phyloP scores from a whole-genome alignment of 345 rosid species.

The Hevea brasiliensis region DNA sequence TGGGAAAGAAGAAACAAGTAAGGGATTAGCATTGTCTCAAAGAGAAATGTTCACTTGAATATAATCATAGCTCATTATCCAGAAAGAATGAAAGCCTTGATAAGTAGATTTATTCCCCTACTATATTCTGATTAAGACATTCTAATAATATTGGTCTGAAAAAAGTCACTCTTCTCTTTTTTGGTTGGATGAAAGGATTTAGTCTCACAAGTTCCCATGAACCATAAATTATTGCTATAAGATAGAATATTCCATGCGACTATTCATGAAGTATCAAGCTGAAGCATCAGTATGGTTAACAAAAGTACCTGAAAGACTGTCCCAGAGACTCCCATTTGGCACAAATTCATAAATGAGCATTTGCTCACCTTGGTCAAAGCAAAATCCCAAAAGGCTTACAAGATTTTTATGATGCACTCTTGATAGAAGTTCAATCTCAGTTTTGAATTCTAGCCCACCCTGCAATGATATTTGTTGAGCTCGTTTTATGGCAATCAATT shows the following conservation, averaged over 20 bases:
- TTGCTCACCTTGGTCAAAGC: constrained; percentile 32
- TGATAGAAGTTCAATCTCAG: constrained; percentile 33
- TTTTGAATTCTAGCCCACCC: constrained; percentile 30
- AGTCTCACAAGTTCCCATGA: not conserved
- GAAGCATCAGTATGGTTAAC: not conserved
- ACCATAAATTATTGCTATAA: not conserved
- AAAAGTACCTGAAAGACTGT: constrained; percentile 28
- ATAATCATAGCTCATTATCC: too few relatives aligned
- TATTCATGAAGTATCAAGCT: not conserved
- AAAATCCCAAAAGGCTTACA: constrained; percentile 30
- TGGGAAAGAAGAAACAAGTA: not conserved
- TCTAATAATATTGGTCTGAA: too few relatives aligned
- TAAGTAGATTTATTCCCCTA: not conserved
- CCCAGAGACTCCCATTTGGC: constrained; percentile 27
- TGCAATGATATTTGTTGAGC: constrained; percentile 34
- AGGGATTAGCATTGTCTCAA: too few relatives aligned
- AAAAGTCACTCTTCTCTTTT: too few relatives aligned
- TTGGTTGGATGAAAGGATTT: not conserved
- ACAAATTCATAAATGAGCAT: constrained; percentile 32
- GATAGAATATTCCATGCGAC: not conserved
- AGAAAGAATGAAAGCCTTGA: too few relatives aligned
- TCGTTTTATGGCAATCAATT: constrained; percentile 29
- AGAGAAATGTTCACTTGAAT: too few relatives aligned
- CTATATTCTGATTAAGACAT: too few relatives aligned
- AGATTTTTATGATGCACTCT: constrained; percentile 38